These are phyloP conservation scores for Marchantia paleacea DNA, from an alignment of 225 moss, liverwort and hornwort species.

Conservation along the genomic window DNA sequence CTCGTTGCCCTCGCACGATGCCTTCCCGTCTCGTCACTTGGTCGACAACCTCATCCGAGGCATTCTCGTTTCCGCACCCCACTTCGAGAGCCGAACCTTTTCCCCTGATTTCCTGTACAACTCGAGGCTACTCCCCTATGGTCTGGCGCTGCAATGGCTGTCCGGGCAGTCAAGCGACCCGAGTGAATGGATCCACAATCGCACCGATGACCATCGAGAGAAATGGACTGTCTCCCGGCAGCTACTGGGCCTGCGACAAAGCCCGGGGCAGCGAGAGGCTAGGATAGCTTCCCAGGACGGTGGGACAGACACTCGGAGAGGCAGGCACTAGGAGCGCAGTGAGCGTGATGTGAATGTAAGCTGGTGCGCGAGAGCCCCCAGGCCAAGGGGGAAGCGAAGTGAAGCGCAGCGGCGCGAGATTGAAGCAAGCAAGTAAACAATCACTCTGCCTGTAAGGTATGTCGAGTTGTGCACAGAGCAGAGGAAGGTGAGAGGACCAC, in stretches of 20 bases:
- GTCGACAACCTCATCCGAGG: background rate
- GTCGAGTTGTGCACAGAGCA: background rate
- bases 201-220: background rate
- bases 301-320: background rate
- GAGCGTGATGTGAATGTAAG: background rate
- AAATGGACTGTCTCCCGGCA: background rate
- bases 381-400: background rate
- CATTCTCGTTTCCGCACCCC: background rate
- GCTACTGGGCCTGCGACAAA: background rate
- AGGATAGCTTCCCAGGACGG: background rate
- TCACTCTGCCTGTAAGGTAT: background rate
- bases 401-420: background rate
- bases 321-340: background rate
- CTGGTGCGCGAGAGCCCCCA: background rate
- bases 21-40: background rate
- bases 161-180: background rate
- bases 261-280: conserved; percentile 1
- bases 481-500: conserved; percentile 4
- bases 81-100: background rate
- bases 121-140: background rate
- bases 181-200: conserved; percentile 8
- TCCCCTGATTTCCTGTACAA: background rate
- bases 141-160: conserved; percentile 1
- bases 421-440: background rate
- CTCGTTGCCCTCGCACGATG: background rate